phyloP scores from a whole-genome alignment of 225 moss, liverwort and hornwort genomes.

The Physcomitrellopsis africana region DNA sequence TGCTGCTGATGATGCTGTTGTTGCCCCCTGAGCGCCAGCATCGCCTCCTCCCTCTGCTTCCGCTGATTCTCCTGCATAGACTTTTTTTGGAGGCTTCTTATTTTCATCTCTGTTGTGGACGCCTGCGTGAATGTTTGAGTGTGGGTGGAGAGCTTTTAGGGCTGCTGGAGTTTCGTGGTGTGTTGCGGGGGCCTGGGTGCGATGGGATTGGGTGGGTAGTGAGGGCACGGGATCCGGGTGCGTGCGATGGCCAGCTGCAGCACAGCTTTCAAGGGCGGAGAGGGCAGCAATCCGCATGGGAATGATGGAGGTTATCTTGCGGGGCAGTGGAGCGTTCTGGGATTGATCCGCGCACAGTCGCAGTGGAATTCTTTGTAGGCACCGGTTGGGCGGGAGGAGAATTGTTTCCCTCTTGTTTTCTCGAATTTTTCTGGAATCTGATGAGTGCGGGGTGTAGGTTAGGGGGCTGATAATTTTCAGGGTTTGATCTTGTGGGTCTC shows the following conservation, averaged over 20 bases:
- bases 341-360: conserved; percentile 17
- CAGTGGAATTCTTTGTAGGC: conserved; percentile 22
- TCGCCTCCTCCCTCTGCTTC: conserved; percentile 6
- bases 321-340: not conserved
- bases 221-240: conserved; percentile 14
- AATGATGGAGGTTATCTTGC: not conserved
- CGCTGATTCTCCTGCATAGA: too few species aligned
- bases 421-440: not conserved
- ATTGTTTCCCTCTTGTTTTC: not conserved
- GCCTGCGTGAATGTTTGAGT: not conserved
- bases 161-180: not conserved
- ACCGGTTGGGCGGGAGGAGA: not conserved
- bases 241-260: conserved; percentile 23
- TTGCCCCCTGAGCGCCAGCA: conserved; percentile 14
- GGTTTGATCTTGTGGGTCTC: conserved; percentile 28
- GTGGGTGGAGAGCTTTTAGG: not conserved
- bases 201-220: not conserved
- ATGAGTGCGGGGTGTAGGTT: not conserved
- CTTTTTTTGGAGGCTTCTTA: not conserved
- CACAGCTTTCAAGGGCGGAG: not conserved
- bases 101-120: not conserved
- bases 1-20: not conserved
- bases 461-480: conserved; percentile 5
- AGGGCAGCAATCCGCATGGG: not conserved
- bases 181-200: not conserved